A percentile compares a stretch with the other conserved stretches of the same genome.
These are phyloP conservation scores for Hyaloperonospora arabidopsidis DNA, from an alignment of 352 stramenopile genomes.

Conservation along the genomic window DNA sequence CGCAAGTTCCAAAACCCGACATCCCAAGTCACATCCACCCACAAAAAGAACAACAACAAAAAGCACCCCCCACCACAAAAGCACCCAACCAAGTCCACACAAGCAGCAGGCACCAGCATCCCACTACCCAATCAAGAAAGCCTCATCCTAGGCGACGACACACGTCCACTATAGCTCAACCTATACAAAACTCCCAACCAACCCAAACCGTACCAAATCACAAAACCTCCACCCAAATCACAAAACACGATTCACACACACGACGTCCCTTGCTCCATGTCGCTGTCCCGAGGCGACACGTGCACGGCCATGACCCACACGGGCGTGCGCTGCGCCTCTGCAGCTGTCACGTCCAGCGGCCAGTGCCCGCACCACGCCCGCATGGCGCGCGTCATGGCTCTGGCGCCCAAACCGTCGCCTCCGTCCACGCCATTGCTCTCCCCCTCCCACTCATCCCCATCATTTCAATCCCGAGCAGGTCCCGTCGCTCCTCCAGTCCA, in stretches of 20 bases:
- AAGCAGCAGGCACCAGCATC: too few relatives aligned
- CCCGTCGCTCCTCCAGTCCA: not conserved
- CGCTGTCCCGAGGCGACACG: constrained; percentile 6
- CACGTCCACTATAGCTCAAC: too few relatives aligned
- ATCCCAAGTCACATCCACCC: constrained; percentile 10
- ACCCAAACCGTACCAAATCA: too few relatives aligned
- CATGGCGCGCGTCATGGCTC: constrained; percentile 70
- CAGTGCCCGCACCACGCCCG: constrained; percentile 73
- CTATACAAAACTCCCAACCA: too few relatives aligned
- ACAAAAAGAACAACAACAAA: not conserved
- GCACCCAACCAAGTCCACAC: too few relatives aligned
- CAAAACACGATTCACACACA: too few relatives aligned
- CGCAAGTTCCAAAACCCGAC: constrained; percentile 14
- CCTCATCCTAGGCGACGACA: too few relatives aligned
- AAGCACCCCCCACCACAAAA: too few relatives aligned
- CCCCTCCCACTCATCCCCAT: too few relatives aligned
- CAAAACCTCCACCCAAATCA: not conserved
- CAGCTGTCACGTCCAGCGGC: constrained; percentile 29
- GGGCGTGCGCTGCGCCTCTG: constrained; percentile 51
- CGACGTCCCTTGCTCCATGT: constrained; percentile 1
- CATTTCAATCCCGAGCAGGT: not conserved
- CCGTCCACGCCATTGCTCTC: constrained; percentile 7
- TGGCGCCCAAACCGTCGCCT: constrained; percentile 47
- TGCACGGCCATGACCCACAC: constrained; percentile 58
- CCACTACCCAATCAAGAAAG: too few relatives aligned